These are phyloP conservation scores for Gymnopilus junonius DNA, from an alignment of 768 basidiomycete genomes.

Conservation along the genomic window DNA sequence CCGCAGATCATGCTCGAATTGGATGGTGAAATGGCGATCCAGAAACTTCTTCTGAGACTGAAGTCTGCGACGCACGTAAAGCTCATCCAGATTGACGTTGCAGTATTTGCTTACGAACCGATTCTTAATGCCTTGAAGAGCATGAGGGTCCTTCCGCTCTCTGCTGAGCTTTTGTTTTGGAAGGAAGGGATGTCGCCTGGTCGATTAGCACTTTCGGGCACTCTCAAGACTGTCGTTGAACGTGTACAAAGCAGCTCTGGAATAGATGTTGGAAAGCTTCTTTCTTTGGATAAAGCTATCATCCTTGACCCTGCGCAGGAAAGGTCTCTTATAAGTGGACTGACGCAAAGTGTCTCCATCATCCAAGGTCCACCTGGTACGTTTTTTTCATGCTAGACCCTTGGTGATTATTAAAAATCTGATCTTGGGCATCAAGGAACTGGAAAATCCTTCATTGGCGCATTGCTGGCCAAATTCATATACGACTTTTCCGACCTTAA, in stretches of 20 bases:
- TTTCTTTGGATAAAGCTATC: conserved; percentile 44
- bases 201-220: not conserved
- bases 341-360: conserved; percentile 60
- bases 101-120: conserved; percentile 66
- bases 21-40: conserved; percentile 43
- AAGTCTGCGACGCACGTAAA: conserved; percentile 39
- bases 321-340: conserved; percentile 49
- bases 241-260: conserved; percentile 27
- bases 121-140: conserved; percentile 60
- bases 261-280: conserved; percentile 46
- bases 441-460: conserved; percentile 77
- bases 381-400: conserved; percentile 37
- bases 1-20: conserved; percentile 60
- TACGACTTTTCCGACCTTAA: conserved; percentile 49
- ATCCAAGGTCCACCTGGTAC: conserved; percentile 77
- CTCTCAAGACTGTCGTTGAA: conserved; percentile 13
- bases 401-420: conserved; percentile 26
- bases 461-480: conserved; percentile 63
- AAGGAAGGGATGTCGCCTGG: conserved; percentile 26
- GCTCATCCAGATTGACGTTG: conserved; percentile 63
- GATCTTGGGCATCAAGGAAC: conserved; percentile 48
- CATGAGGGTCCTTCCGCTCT: conserved; percentile 48
- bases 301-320: conserved; percentile 57
- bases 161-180: conserved; percentile 60
- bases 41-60: conserved; percentile 44